Conservation (phyloP, 2,329 filamentous ascomycete species). For the Canariomyces notabilis region DNA sequence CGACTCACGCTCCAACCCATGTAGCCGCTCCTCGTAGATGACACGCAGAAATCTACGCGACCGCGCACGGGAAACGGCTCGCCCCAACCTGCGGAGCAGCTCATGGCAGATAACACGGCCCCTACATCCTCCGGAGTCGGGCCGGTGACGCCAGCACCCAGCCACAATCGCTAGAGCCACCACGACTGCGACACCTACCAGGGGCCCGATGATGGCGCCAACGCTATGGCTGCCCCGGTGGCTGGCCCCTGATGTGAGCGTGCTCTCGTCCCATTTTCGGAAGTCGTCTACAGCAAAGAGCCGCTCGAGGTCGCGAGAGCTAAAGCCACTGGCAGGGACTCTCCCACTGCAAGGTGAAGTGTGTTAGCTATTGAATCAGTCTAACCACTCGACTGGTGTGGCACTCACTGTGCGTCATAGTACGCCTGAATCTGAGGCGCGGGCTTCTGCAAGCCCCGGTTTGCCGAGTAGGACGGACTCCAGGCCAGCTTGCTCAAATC, state of each 20-base stretch:
- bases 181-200: constrained; percentile 16
- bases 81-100: too few species aligned
- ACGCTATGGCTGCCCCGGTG: constrained; percentile 9
- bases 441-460: constrained; percentile 13
- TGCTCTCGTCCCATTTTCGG: background rate
- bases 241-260: background rate
- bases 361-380: background rate
- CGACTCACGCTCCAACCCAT: background rate
- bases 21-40: too few species aligned
- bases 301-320: constrained; percentile 2
- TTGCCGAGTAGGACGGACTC: constrained; percentile 10
- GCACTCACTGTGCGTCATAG: constrained; percentile 19
- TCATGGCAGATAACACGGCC: too few species aligned
- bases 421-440: constrained; percentile 14
- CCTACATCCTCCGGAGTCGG: too few species aligned
- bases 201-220: constrained; percentile 27
- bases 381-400: too few species aligned
- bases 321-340: constrained; percentile 11
- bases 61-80: too few species aligned
- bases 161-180: constrained; percentile 6
- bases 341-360: constrained; percentile 4
- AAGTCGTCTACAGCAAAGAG: constrained; percentile 12
- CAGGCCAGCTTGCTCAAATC: constrained; percentile 19
- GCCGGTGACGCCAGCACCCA: too few species aligned
- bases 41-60: too few species aligned